phyloP scores from a whole-genome alignment of 2,329 filamentous ascomycete species.

The Botrytis hyacinthi region DNA sequence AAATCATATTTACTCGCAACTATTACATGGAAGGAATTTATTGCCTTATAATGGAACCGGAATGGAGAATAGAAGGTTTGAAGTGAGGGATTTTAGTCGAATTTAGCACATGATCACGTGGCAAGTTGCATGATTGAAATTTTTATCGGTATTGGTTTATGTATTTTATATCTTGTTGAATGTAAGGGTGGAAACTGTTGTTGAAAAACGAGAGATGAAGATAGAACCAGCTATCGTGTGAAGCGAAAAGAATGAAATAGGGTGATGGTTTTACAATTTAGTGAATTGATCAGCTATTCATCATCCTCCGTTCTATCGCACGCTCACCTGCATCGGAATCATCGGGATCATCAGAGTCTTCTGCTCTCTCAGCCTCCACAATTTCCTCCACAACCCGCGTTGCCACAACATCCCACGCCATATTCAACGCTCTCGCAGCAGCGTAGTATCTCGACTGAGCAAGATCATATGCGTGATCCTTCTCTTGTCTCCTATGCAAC shows the following conservation, averaged over 20 bases:
- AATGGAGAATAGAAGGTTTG: not conserved
- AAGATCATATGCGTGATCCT: not conserved
- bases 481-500: not conserved
- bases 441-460: not conserved
- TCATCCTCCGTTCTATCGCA: not conserved
- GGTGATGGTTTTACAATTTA: not conserved
- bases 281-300: not conserved
- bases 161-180: not conserved
- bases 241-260: not conserved
- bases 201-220: not conserved
- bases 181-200: fast-evolving
- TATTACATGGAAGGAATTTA: not conserved
- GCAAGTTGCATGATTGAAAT: not conserved
- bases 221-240: not conserved
- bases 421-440: not conserved
- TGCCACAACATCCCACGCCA: not conserved
- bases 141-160: not conserved
- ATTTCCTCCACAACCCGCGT: fast-evolving
- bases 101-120: not conserved
- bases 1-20: not conserved
- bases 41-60: not conserved
- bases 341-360: not conserved
- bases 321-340: not conserved
- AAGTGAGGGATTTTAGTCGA: not conserved
- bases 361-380: not conserved